phyloP scores from a whole-genome alignment of 192 early-diverging fungal species.

The Funneliformis mosseae region DNA sequence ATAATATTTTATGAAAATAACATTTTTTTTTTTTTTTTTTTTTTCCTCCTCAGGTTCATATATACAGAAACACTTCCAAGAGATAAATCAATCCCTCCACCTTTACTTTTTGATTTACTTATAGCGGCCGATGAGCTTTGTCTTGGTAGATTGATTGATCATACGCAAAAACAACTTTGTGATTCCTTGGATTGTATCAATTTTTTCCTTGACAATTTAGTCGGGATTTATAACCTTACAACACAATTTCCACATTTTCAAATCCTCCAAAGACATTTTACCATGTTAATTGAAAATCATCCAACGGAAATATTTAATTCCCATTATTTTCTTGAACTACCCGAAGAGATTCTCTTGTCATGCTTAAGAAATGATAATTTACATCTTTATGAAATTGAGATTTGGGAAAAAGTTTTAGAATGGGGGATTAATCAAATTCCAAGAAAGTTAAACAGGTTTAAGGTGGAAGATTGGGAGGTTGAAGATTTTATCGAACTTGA shows the following conservation, averaged over 20 bases:
- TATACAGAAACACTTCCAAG: not conserved
- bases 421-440: not conserved
- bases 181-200: not conserved
- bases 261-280: not conserved
- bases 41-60: not conserved
- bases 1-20: not conserved
- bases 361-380: not conserved
- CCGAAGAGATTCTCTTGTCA: not conserved
- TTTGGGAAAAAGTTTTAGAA: not conserved
- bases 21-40: not conserved
- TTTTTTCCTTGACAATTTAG: not conserved
- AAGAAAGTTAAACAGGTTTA: not conserved
- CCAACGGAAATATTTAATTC: not conserved
- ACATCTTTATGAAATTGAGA: not conserved
- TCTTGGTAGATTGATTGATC: not conserved
- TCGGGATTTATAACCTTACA: not conserved
- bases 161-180: not conserved
- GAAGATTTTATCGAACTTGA: constrained; percentile 6
- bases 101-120: constrained; percentile 1
- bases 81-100: not conserved
- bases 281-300: not conserved
- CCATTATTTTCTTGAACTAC: not conserved
- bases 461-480: not conserved
- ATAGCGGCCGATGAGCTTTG: not conserved
- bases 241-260: not conserved